Evolutionary conservation across 345 rosid species (phyloP).

Genomic region (Eucalyptus lansdowneana): DNA sequence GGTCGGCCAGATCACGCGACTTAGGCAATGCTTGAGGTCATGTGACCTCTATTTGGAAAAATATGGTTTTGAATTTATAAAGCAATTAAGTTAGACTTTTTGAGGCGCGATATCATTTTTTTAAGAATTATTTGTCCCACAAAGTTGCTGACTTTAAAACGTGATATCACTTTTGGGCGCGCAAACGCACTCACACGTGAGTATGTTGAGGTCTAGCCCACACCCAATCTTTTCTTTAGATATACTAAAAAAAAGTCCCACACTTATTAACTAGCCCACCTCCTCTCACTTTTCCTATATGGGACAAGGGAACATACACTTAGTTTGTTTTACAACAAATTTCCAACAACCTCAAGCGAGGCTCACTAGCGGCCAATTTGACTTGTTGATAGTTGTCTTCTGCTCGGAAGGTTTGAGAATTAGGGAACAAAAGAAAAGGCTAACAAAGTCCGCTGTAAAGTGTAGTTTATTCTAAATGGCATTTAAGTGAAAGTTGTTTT

Average conservation of each 20-base stretch:
- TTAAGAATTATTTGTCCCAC: accelerated
- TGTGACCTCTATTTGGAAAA: accelerated
- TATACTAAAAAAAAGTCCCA: too few species aligned
- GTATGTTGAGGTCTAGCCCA: too few species aligned
- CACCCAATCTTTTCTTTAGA: too few species aligned
- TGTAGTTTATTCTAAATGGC: neutral
- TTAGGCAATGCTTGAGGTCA: neutral
- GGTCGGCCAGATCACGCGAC: accelerated
- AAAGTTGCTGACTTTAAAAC: accelerated
- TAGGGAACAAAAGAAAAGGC: too few species aligned
- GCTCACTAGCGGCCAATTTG: too few species aligned
- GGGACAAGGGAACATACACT: too few species aligned
- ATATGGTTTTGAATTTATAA: too few species aligned
- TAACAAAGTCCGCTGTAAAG: neutral
- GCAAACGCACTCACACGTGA: accelerated
- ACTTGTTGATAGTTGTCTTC: accelerated
- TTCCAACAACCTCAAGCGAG: neutral
- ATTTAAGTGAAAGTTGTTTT: neutral
- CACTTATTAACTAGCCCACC: too few species aligned
- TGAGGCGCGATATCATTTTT: accelerated
- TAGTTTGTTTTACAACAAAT: too few species aligned
- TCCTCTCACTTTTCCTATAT: too few species aligned
- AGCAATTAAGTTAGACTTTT: accelerated
- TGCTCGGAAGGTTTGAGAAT: accelerated
- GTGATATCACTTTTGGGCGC: accelerated